These are phyloP conservation scores for Pezicula rhizophila DNA, from an alignment of 2,329 filamentous ascomycete genomes.

Conservation along the genomic window DNA sequence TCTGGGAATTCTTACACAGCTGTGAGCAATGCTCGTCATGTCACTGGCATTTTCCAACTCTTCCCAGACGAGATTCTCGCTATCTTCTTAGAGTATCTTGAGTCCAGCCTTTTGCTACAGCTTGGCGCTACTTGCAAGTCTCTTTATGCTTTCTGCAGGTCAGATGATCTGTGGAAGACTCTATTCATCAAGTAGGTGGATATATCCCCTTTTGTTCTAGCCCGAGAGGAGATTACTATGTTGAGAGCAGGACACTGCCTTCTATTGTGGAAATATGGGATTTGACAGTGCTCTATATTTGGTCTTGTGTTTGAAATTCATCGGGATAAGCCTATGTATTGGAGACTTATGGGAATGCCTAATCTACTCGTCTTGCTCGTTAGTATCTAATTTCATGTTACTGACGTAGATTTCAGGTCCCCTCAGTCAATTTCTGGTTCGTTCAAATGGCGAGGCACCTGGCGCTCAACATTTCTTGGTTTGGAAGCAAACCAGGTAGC, in stretches of 20 bases:
- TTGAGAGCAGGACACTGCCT: not conserved
- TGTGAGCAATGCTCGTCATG: conserved; percentile 58
- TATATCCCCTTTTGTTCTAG: conserved; percentile 1
- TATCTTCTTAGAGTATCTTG: conserved; percentile 69
- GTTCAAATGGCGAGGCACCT: conserved; percentile 68
- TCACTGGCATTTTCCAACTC: conserved; percentile 57
- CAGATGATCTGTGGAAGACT: conserved; percentile 84
- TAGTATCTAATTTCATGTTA: not conserved
- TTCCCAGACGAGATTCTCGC: conserved; percentile 79
- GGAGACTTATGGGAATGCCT: too few species aligned
- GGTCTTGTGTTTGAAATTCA: too few species aligned
- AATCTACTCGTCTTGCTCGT: not conserved
- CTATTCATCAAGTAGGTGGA: conserved; percentile 75
- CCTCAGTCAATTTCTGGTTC: conserved; percentile 20
- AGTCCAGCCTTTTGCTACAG: conserved; percentile 52
- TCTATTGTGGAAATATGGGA: too few species aligned
- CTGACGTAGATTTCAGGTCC: conserved; percentile 14
- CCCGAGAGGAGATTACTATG: not conserved
- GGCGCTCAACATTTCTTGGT: conserved; percentile 72
- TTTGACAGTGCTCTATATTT: too few species aligned
- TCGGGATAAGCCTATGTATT: too few species aligned
- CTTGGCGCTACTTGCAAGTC: conserved; percentile 78
- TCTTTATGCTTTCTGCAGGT: conserved; percentile 75
- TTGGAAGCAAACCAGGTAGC: conserved; percentile 46
- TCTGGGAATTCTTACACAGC: conserved; percentile 74